Evolutionary conservation across 352 stramenopile species (phyloP), one percentile per base, ranked within the genome.

Genomic region (Pythium periplocum): DNA sequence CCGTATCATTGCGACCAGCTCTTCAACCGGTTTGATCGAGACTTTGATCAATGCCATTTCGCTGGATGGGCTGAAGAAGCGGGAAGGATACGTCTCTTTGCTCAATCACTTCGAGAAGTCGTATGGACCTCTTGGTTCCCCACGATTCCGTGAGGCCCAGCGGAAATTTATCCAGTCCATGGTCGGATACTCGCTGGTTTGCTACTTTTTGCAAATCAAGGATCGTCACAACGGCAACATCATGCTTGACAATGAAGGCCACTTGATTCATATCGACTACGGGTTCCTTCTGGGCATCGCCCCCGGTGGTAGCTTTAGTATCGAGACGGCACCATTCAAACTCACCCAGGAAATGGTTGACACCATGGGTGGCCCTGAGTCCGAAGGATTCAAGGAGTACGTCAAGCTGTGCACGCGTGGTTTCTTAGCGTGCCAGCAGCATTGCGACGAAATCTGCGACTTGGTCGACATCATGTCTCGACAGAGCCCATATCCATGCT

Each of bases 151-250:
- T 43, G 75, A 87, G 36, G 97, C 97, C 6, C 95, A 94, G 53
- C 73, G 71, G 36, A 99, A 99, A 64, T 99, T 98, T 57, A 96
- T 98, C 48, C 78, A 94, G 55, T 98, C 89, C 35, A 90, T 99
- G 69, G 97, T 96, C 7, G 98, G 87, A 5, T 99, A 99, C 78
- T 98, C 94, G 41, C 76, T 99, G 17, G 95, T 99, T 42, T 95
- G 78, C 41, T 99, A 99, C 65, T 86, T 99, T 32, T 70, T 99
- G 33, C 95, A 98, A 61, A 92, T 99, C 65, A 99, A 99, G 68
- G 98, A 99, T 77, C 88, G 97, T 5, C 97, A 99, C 88, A 99
- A 99, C 59, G 97, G 97, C 40, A 99, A 99, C 66, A 98, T 99
- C 47, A 98, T 99, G 90, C 87, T 99, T 48, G 97, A 99, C 73